Percentiles rank a stretch among this genome's conserved stretches.
Conservation (phyloP, 306 rosid species). For the Pterocarpus santalinus region DNA sequence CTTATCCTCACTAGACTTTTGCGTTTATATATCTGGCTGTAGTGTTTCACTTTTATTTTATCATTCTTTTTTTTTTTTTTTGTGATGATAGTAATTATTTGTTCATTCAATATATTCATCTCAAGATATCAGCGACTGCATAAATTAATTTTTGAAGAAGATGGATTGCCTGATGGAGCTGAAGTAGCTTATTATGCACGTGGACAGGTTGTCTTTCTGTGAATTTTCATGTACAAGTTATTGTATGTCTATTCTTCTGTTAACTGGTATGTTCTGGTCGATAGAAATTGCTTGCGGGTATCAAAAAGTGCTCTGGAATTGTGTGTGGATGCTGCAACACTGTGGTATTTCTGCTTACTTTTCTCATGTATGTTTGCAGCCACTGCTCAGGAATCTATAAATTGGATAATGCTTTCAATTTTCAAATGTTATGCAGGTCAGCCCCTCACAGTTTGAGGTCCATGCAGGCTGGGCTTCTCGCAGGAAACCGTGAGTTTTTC, state of each 20-base stretch:
- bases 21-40: slow-evolving; percentile 20
- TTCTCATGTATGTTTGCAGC: slow-evolving; percentile 43
- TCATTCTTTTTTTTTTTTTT: slow-evolving; percentile 32
- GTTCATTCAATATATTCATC: slow-evolving; percentile 43
- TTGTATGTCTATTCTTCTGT: slow-evolving; percentile 46
- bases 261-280: slow-evolving; percentile 44
- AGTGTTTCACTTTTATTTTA: slow-evolving; percentile 6
- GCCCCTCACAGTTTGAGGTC: slow-evolving; percentile 95
- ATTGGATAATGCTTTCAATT: slow-evolving; percentile 41
- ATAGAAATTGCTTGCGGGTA: slow-evolving; percentile 96
- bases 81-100: slow-evolving; percentile 33
- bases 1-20: slow-evolving; percentile 20
- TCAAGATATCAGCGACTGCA: slow-evolving; percentile 84
- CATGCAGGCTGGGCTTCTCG: slow-evolving; percentile 99
- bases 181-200: slow-evolving; percentile 97
- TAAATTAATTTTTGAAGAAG: slow-evolving; percentile 93
- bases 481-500: slow-evolving; percentile 87
- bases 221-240: slow-evolving; percentile 40
- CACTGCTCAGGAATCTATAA: slow-evolving; percentile 18
- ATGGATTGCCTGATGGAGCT: slow-evolving; percentile 96
- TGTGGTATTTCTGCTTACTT: slow-evolving; percentile 62
- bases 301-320: slow-evolving; percentile 88
- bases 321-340: slow-evolving; percentile 90
- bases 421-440: slow-evolving; percentile 75
- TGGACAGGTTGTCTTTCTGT: slow-evolving; percentile 77